phyloP scores from a whole-genome alignment of 257 asterid species.

The Plantago major region DNA sequence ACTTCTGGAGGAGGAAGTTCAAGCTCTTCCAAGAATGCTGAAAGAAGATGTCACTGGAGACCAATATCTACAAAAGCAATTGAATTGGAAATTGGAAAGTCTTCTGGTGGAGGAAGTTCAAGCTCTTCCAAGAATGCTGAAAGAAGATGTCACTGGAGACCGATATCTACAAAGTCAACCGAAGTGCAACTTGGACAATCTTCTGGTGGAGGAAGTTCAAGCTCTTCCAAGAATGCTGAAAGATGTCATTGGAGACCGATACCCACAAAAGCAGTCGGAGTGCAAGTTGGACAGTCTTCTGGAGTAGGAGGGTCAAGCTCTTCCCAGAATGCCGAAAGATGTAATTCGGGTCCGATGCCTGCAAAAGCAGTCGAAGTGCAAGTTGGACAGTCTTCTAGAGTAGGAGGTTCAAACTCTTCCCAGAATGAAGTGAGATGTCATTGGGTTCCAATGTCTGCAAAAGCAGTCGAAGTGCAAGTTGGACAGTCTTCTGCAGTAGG shows the following conservation, averaged over 20 bases:
- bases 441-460: slow-evolving; percentile 39
- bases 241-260: slow-evolving; percentile 43
- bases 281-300: slow-evolving; percentile 55
- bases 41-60: slow-evolving; percentile 52
- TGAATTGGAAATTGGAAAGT: slow-evolving; percentile 57
- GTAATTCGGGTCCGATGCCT: slow-evolving; percentile 39
- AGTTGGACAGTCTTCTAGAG: no score
- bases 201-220: slow-evolving; percentile 58
- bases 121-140: slow-evolving; percentile 26
- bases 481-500: slow-evolving; percentile 76
- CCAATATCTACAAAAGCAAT: slow-evolving; percentile 36
- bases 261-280: slow-evolving; percentile 47
- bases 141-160: slow-evolving; percentile 41
- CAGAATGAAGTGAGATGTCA: slow-evolving; percentile 45
- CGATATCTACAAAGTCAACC: slow-evolving; percentile 36
- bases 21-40: slow-evolving; percentile 23
- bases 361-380: no score
- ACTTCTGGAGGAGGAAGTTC: slow-evolving; percentile 69
- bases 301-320: slow-evolving; percentile 51
- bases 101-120: slow-evolving; percentile 66
- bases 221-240: slow-evolving; percentile 35
- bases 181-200: slow-evolving; percentile 59
- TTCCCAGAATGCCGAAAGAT: slow-evolving; percentile 41
- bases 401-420: not conserved
- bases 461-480: slow-evolving; percentile 40